Evolutionary conservation across 2,329 filamentous ascomycete species (phyloP).

Genomic region (Cladorrhinum sp.): DNA sequence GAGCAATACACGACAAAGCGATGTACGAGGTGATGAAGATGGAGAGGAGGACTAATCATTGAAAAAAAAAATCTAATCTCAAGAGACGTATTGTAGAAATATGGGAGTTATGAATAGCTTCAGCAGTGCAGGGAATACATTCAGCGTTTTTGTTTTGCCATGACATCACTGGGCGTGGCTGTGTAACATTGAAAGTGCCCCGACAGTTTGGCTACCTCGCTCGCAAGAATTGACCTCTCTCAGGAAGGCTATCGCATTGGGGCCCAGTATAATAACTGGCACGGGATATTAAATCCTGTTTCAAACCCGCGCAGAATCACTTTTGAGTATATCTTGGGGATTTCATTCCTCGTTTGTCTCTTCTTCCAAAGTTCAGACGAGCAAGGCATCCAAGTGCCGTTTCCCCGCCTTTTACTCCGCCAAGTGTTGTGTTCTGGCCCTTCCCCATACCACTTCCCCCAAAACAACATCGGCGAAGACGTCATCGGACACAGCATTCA

Average conservation of each 20-base stretch:
- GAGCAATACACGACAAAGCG: slow-evolving; percentile 30
- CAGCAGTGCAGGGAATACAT: not conserved
- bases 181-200: slow-evolving; percentile 5
- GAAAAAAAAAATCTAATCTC: not conserved
- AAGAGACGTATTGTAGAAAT: not conserved
- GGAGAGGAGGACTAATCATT: slow-evolving; percentile 30
- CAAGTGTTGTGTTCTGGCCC: not conserved
- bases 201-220: not conserved
- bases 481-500: not conserved
- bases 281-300: not conserved
- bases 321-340: not conserved
- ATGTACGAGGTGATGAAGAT: slow-evolving; percentile 32
- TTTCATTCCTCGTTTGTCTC: too few relatives aligned
- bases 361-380: not conserved
- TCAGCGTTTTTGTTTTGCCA: not conserved
- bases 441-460: not conserved
- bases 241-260: too few relatives aligned
- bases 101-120: not conserved
- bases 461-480: slow-evolving; percentile 2
- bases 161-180: slow-evolving; percentile 15
- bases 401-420: not conserved
- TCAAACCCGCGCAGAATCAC: not conserved
- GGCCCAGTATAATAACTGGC: not conserved
- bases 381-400: not conserved
- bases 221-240: not conserved